Percentiles rank a stretch among this genome's conserved stretches.
These are phyloP conservation scores for Phylloboletellus chloephorus DNA, from an alignment of 1,284 basidiomycete genomes.

Conservation along the genomic window DNA sequence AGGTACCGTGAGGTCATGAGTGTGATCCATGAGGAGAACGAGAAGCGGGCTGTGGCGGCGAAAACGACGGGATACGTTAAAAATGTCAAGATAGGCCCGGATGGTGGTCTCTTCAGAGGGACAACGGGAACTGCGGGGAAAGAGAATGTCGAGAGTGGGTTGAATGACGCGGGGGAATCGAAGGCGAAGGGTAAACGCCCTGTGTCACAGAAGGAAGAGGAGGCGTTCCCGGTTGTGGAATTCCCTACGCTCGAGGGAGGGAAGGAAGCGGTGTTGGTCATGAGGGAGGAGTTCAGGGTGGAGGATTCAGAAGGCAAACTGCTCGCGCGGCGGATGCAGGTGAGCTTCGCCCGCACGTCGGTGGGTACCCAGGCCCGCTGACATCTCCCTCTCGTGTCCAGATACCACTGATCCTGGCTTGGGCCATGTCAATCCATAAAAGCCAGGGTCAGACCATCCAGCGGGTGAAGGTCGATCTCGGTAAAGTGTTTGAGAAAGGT, in stretches of 20 bases:
- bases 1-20: constrained; percentile 22
- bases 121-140: constrained; percentile 10
- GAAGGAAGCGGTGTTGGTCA: constrained; percentile 46
- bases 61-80: constrained; percentile 28
- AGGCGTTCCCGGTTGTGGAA: constrained; percentile 56
- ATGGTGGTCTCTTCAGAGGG: constrained; percentile 4
- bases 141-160: constrained; percentile 18
- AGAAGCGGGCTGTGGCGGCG: constrained; percentile 14
- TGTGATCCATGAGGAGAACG: constrained; percentile 16
- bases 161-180: neutral
- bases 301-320: constrained; percentile 65
- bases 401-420: constrained; percentile 65
- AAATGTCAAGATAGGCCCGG: constrained; percentile 13
- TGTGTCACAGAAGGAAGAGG: constrained; percentile 22
- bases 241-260: constrained; percentile 53
- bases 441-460: constrained; percentile 72
- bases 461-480: constrained; percentile 60
- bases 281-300: constrained; percentile 60
- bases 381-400: constrained; percentile 12
- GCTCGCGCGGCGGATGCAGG: constrained; percentile 52
- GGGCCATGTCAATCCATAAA: constrained; percentile 81
- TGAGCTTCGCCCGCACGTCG: constrained; percentile 6
- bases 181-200: constrained; percentile 4
- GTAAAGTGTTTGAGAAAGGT: constrained; percentile 70
- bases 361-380: neutral